A percentile compares a stretch with the other conserved stretches of the same genome.
Evolutionary conservation across 192 early-diverging fungal species (phyloP).

Genomic region (Podochytrium sp.): DNA sequence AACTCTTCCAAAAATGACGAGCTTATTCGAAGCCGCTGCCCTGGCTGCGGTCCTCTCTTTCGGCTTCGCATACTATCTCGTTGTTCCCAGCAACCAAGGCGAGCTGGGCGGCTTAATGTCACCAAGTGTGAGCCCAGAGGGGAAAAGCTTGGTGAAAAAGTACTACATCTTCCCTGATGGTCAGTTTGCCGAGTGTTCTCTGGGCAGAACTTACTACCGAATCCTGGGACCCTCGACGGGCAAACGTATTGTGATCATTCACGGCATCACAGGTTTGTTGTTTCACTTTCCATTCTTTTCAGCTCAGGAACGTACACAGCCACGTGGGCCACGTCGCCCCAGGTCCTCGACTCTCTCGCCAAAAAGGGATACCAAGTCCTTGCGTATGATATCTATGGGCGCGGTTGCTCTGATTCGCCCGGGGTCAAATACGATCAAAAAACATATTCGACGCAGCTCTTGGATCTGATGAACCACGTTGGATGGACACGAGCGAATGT

Average conservation of each 20-base stretch:
- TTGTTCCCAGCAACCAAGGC: not conserved
- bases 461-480: slow-evolving; percentile 14
- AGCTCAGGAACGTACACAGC: too few relatives aligned
- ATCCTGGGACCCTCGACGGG: not conserved
- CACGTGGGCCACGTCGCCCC: slow-evolving; percentile 3
- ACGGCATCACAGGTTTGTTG: not conserved
- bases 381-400: slow-evolving; percentile 9
- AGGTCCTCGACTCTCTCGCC: not conserved
- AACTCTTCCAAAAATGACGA: too few relatives aligned
- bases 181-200: not conserved
- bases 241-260: not conserved
- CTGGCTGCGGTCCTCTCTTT: too few relatives aligned
- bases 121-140: too few relatives aligned
- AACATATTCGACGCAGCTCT: not conserved
- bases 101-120: slow-evolving; percentile 9
- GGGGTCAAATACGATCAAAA: not conserved
- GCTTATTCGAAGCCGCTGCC: too few relatives aligned
- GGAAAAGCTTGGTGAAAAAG: not conserved
- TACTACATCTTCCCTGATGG: not conserved
- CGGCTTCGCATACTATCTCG: not conserved
- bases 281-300: not conserved
- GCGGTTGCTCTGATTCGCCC: slow-evolving; percentile 1
- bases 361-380: not conserved
- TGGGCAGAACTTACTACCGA: not conserved
- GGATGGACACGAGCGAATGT: not conserved